Percentiles rank a stretch among this genome's conserved stretches.
Conservation (phyloP, 2,329 filamentous ascomycete species). For the Calonectria pauciramosa region DNA sequence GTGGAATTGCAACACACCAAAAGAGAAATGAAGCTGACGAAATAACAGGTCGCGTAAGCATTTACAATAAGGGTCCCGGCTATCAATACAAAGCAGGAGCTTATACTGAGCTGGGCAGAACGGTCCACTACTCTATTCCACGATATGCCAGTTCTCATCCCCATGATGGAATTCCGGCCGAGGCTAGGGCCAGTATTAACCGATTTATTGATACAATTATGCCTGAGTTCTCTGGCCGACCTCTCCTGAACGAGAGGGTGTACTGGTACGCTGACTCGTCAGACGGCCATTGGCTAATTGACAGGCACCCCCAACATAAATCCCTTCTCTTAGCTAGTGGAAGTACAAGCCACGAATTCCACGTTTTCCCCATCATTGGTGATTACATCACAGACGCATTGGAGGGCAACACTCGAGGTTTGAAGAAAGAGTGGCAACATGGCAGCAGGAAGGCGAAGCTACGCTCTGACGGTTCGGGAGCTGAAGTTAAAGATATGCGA, state of each 20-base stretch:
- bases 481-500: background rate
- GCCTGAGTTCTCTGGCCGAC: constrained; percentile 40
- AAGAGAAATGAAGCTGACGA: background rate
- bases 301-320: constrained; percentile 34
- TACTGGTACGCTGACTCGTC: constrained; percentile 46
- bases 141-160: constrained; percentile 25
- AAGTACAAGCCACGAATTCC: constrained; percentile 44
- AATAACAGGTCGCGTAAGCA: constrained; percentile 22
- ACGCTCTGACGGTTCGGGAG: background rate
- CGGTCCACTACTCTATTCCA: constrained; percentile 21
- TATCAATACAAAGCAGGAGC: constrained; percentile 24
- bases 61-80: constrained; percentile 27
- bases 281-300: constrained; percentile 43
- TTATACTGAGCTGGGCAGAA: background rate
- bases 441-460: constrained; percentile 32
- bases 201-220: constrained; percentile 33
- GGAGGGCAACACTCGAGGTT: constrained; percentile 29
- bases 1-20: background rate
- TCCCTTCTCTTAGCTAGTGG: constrained; percentile 38
- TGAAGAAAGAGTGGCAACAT: constrained; percentile 39
- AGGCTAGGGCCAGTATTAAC: constrained; percentile 11
- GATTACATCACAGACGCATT: constrained; percentile 39
- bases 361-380: constrained; percentile 46
- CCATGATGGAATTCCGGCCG: constrained; percentile 22
- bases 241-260: constrained; percentile 38